Evolutionary conservation across 2,329 filamentous ascomycete genomes (phyloP).

Genomic region (Sarocladiaceae sp.): DNA sequence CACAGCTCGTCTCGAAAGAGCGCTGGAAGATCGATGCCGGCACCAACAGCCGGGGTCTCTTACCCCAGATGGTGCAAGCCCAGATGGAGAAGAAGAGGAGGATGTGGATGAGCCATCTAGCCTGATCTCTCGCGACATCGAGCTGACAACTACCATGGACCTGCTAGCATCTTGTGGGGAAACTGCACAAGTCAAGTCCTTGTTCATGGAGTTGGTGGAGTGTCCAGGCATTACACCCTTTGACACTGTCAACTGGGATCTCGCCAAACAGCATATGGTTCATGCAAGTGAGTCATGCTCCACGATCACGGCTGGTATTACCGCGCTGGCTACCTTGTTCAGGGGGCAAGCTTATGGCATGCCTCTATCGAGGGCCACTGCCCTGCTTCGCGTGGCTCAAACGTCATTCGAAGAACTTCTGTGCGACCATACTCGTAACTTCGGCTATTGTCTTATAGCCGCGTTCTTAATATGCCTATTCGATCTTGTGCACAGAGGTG

Average conservation of each 20-base stretch:
- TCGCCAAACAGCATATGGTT: conserved; percentile 9
- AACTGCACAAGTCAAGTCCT: conserved; percentile 8
- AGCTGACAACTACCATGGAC: conserved; percentile 7
- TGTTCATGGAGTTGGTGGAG: conserved; percentile 11
- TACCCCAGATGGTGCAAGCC: neutral
- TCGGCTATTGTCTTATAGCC: conserved; percentile 6
- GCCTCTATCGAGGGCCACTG: conserved; percentile 11
- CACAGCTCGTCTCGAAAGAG: conserved; percentile 2
- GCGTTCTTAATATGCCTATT: conserved; percentile 10
- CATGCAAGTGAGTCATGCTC: neutral
- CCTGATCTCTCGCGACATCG: neutral
- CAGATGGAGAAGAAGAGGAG: neutral
- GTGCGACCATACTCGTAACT: conserved; percentile 8
- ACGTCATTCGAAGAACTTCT: conserved; percentile 9
- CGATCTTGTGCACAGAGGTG: conserved; percentile 9
- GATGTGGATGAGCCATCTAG: conserved; percentile 1
- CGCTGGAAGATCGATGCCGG: neutral
- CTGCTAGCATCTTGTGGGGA: conserved; percentile 7
- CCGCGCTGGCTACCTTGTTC: conserved; percentile 7
- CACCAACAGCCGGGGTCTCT: neutral
- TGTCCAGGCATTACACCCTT: conserved; percentile 12
- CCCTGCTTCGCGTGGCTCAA: conserved; percentile 6
- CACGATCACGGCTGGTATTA: neutral
- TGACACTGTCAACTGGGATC: conserved; percentile 9
- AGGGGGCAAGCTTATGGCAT: conserved; percentile 10